These are phyloP conservation scores for Trypethelium eluteriae DNA, from an alignment of 495 filamentous ascomycete genomes.

Conservation along the genomic window DNA sequence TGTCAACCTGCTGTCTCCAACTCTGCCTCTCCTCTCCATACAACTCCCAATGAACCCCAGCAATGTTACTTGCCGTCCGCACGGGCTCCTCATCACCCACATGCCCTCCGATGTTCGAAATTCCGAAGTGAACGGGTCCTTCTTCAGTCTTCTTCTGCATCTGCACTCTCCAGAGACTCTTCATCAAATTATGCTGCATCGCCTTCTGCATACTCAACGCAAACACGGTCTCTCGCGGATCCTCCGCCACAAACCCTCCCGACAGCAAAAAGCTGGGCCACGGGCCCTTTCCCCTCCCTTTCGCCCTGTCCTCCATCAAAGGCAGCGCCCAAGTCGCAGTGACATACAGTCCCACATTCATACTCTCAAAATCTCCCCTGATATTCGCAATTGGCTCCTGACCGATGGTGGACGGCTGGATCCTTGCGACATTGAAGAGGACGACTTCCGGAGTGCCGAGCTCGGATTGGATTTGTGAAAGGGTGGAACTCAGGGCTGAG, in stretches of 20 bases:
- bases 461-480: constrained; percentile 18
- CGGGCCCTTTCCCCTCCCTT: constrained; percentile 14
- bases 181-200: constrained; percentile 22
- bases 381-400: constrained; percentile 18
- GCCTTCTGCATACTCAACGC: constrained; percentile 21
- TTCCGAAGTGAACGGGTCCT: constrained; percentile 19
- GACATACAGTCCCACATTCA: constrained; percentile 2
- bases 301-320: constrained; percentile 3
- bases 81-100: constrained; percentile 21
- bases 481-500: constrained; percentile 14
- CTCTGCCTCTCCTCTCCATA: constrained; percentile 10
- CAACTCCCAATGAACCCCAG: constrained; percentile 20
- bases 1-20: constrained; percentile 11
- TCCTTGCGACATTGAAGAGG: constrained; percentile 23
- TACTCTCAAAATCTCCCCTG: constrained; percentile 17
- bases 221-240: not conserved
- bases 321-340: constrained; percentile 7
- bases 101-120: constrained; percentile 22
- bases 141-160: not conserved
- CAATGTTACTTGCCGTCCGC: constrained; percentile 21
- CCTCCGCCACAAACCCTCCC: not conserved
- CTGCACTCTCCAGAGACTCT: constrained; percentile 14
- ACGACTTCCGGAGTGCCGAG: constrained; percentile 24
- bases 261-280: constrained; percentile 19
- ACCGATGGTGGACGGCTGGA: constrained; percentile 15